phyloP scores from a whole-genome alignment of 306 rosid species.

The Crataegus laevigata region DNA sequence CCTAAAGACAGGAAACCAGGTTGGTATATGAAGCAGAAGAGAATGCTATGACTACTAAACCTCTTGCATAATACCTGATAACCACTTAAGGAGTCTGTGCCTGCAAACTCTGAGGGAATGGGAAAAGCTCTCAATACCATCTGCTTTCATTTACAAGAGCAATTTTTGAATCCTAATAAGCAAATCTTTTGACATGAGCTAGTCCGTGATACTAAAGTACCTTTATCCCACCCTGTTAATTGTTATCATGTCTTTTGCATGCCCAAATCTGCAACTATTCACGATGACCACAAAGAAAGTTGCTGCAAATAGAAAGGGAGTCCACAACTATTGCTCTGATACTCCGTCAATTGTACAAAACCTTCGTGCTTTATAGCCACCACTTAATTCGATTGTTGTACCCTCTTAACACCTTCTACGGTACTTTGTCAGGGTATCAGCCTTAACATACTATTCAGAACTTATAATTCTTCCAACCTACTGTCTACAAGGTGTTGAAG shows the following conservation, averaged over 20 bases:
- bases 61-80: not conserved
- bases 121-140: not conserved
- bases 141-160: not conserved
- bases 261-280: not conserved
- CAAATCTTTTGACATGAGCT: not conserved
- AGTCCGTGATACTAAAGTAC: not conserved
- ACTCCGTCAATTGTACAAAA: too few species aligned
- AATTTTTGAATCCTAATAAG: not conserved
- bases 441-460: not conserved
- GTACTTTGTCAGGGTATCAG: not conserved
- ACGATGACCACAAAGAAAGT: too few species aligned
- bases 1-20: not conserved
- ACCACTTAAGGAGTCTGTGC: not conserved
- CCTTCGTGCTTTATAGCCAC: too few species aligned
- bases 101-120: not conserved
- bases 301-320: too few species aligned
- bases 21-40: not conserved
- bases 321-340: too few species aligned
- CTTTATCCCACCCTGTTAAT: not conserved
- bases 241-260: not conserved
- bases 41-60: not conserved
- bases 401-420: not conserved
- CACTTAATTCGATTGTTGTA: too few species aligned
- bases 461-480: not conserved
- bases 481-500: not conserved